phyloP scores from a whole-genome alignment of 805 yeast species.

The Saccharomycopsis vini region DNA sequence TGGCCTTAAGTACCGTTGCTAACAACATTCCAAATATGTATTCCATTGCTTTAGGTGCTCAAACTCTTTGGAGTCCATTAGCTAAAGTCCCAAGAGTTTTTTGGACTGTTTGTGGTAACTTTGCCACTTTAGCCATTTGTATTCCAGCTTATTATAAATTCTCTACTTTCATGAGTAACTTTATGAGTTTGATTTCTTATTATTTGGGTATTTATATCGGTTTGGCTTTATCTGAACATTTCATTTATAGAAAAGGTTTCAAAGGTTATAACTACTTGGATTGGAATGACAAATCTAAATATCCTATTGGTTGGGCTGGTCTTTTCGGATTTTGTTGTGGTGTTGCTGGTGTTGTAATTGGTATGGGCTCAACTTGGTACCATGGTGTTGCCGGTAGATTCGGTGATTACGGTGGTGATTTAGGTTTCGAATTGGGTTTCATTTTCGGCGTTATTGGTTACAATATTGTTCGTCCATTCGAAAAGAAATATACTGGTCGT shows the following conservation, averaged over 20 bases:
- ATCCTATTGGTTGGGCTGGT: conserved; percentile 78
- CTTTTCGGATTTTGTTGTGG: conserved; percentile 72
- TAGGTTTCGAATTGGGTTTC: conserved; percentile 75
- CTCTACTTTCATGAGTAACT: conserved; percentile 64
- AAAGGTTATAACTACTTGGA: conserved; percentile 53
- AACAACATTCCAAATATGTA: conserved; percentile 93
- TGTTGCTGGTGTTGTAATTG: conserved; percentile 75
- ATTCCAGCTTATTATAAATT: conserved; percentile 82
- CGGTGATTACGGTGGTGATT: conserved; percentile 65
- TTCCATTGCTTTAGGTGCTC: conserved; percentile 81
- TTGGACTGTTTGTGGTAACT: conserved; percentile 76
- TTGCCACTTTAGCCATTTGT: conserved; percentile 71
- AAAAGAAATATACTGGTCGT: conserved; percentile 50
- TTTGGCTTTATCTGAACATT: conserved; percentile 72
- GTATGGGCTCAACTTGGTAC: conserved; percentile 86
- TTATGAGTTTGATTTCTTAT: conserved; percentile 88
- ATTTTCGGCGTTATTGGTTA: conserved; percentile 59
- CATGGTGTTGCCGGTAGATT: conserved; percentile 60
- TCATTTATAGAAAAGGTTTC: conserved; percentile 61
- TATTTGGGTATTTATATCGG: conserved; percentile 81
- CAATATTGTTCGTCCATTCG: conserved; percentile 54
- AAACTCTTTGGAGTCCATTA: conserved; percentile 71
- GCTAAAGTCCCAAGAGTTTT: conserved; percentile 68
- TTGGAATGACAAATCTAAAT: conserved; percentile 45
- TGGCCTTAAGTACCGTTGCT: conserved; percentile 81